Evolutionary conservation across 179 eudicot genomes (phyloP).

Genomic region (Sideroxylon spinosum): DNA sequence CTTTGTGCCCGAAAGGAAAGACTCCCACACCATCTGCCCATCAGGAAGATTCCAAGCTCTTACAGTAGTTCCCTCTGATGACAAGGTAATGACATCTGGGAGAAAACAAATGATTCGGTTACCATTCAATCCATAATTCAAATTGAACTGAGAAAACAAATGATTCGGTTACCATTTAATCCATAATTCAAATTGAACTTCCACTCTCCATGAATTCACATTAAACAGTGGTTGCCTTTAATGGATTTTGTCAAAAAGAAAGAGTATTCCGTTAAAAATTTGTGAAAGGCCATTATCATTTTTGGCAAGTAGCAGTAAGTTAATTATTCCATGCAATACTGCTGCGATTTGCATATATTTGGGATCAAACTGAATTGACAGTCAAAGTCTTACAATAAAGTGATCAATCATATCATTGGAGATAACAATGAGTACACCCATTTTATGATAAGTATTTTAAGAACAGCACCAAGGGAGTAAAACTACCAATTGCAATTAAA

Average conservation of each 20-base stretch:
- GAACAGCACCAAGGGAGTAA: not conserved
- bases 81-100: slow-evolving; percentile 79
- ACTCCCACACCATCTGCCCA: slow-evolving; percentile 99
- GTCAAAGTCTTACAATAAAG: not conserved
- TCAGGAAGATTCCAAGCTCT: slow-evolving; percentile 99
- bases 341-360: not conserved
- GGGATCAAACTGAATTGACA: not conserved
- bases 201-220: not conserved
- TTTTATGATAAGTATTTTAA: not conserved
- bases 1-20: slow-evolving; percentile 55
- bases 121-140: not conserved
- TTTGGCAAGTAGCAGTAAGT: not conserved
- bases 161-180: not conserved
- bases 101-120: slow-evolving; percentile 2
- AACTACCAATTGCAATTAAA: not conserved
- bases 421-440: not conserved
- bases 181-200: not conserved
- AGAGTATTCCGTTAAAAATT: not conserved
- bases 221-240: not conserved
- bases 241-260: not conserved
- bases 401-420: not conserved
- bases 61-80: slow-evolving; percentile 74
- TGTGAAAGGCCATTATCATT: not conserved
- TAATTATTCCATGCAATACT: not conserved
- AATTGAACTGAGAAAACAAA: slow-evolving; percentile 7